These are phyloP conservation scores for Colletotrichum camelliae DNA, from an alignment of 2,329 filamentous ascomycete genomes.

Conservation along the genomic window DNA sequence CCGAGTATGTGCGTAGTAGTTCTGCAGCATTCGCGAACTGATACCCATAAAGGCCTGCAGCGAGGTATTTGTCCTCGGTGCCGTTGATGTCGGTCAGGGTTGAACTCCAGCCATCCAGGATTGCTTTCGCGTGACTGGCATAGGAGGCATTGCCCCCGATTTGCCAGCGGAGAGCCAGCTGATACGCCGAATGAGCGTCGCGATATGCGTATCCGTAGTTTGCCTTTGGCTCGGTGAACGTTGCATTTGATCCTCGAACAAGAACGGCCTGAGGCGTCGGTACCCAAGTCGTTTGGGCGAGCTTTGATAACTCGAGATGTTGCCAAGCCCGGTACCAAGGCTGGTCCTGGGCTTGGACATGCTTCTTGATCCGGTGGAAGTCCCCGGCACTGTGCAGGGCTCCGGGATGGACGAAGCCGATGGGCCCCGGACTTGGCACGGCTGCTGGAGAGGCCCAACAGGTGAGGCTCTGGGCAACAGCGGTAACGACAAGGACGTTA, in stretches of 20 bases:
- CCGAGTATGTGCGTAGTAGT: not conserved
- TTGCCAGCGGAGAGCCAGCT: not conserved
- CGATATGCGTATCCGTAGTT: not conserved
- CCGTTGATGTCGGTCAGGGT: not conserved
- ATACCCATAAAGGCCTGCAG: not conserved
- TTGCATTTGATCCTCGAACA: not conserved
- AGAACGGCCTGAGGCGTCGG: not conserved
- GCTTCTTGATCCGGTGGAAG: not conserved
- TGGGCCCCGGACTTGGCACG: rapidly evolving
- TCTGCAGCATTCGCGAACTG: not conserved
- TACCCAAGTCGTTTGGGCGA: not conserved
- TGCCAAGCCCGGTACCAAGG: not conserved
- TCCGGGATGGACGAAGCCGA: not conserved
- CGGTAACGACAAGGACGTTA: not conserved
- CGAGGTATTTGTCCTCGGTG: not conserved
- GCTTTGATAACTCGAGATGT: not conserved
- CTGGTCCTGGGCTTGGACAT: not conserved
- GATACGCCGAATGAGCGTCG: not conserved
- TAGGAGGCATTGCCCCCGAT: not conserved
- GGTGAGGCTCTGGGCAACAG: rapidly evolving
- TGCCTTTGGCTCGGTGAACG: not conserved
- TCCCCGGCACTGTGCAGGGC: not conserved
- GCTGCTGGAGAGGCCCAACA: not conserved
- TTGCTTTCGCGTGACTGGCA: not conserved
- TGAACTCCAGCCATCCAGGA: not conserved